Conservation (phyloP, 2,329 filamentous ascomycete genomes). For the Monilinia laxa region DNA sequence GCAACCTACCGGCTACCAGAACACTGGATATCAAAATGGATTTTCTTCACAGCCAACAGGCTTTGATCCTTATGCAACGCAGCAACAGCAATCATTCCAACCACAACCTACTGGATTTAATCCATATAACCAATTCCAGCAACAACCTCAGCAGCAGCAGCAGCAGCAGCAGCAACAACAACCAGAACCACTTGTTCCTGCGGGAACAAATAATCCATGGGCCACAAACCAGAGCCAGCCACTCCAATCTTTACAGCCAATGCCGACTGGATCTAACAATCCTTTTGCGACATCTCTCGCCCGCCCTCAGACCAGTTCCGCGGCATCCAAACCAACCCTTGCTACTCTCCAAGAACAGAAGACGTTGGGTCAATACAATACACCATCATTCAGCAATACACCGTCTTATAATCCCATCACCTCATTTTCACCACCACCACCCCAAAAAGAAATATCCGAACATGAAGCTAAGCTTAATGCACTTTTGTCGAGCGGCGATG, state of each 20-base stretch:
- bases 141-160: slow-evolving; percentile 41
- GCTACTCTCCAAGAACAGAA: slow-evolving; percentile 81
- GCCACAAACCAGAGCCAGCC: slow-evolving; percentile 61
- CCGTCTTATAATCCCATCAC: slow-evolving; percentile 48
- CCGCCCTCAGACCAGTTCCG: slow-evolving; percentile 56
- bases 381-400: slow-evolving; percentile 51
- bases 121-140: slow-evolving; percentile 49
- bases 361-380: slow-evolving; percentile 54
- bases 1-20: slow-evolving; percentile 64
- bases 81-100: slow-evolving; percentile 52
- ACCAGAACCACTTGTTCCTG: slow-evolving; percentile 61
- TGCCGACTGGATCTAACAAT: slow-evolving; percentile 95
- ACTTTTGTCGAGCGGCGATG: slow-evolving; percentile 82
- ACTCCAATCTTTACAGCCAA: slow-evolving; percentile 67
- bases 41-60: slow-evolving; percentile 68
- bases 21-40: slow-evolving; percentile 64
- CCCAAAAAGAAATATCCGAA: slow-evolving; percentile 57
- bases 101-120: slow-evolving; percentile 55
- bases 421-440: slow-evolving; percentile 47
- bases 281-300: slow-evolving; percentile 80
- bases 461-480: slow-evolving; percentile 79
- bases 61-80: slow-evolving; percentile 68
- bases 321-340: slow-evolving; percentile 65
- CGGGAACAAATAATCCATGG: slow-evolving; percentile 95
- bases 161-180: slow-evolving; percentile 48